Evolutionary conservation across 805 yeast genomes (phyloP).

Genomic region (Sporopachydermia quercuum): DNA sequence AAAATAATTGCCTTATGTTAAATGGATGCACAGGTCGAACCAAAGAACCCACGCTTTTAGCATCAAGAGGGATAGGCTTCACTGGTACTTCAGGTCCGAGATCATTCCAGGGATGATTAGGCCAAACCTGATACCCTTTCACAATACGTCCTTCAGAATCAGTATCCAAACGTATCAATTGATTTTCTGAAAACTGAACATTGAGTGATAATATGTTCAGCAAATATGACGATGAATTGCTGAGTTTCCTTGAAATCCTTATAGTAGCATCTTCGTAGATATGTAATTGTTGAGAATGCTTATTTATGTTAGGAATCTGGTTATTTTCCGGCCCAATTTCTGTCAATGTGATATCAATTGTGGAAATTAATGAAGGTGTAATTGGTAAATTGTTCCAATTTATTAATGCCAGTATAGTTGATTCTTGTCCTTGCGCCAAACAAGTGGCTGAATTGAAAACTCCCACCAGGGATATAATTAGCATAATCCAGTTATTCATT

Average conservation of each 20-base stretch:
- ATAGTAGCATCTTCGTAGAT: neutral
- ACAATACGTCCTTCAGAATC: neutral
- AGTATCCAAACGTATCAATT: neutral
- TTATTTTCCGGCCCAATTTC: neutral
- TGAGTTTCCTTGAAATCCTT: neutral
- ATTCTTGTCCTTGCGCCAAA: neutral
- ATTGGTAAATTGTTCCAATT: neutral
- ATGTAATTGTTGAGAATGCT: neutral
- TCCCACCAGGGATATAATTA: conserved; percentile 1
- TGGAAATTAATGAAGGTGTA: neutral
- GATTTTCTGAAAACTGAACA: neutral
- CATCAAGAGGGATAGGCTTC: neutral
- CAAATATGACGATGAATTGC: neutral
- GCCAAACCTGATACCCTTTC: neutral
- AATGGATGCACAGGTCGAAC: neutral
- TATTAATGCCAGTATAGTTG: neutral
- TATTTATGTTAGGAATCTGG: no score
- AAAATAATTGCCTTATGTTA: neutral
- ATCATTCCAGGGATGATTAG: neutral
- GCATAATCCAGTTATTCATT: no score
- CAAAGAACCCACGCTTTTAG: neutral
- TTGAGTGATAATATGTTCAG: neutral
- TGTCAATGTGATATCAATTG: neutral
- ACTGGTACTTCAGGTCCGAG: neutral
- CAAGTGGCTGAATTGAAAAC: no score